These are phyloP conservation scores for Calonectria pseudoturangicola DNA, from an alignment of 2,329 filamentous ascomycete species.

Conservation along the genomic window DNA sequence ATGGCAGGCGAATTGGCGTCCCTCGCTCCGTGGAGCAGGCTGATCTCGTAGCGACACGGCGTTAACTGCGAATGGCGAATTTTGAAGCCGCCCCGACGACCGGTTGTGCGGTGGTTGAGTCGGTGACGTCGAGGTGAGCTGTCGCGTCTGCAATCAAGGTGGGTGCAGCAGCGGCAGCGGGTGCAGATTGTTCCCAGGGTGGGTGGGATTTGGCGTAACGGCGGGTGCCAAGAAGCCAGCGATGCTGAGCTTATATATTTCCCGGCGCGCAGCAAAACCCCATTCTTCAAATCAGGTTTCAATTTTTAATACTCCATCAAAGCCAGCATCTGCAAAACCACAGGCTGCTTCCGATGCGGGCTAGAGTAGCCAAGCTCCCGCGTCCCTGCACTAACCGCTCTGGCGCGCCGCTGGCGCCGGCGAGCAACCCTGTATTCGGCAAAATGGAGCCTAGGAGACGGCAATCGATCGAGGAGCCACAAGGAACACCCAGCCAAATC, in stretches of 20 bases:
- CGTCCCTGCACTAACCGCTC: constrained; percentile 9
- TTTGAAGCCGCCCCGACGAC: constrained; percentile 12
- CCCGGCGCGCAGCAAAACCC: neutral
- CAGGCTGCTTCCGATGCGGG: neutral
- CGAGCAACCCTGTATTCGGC: constrained; percentile 31
- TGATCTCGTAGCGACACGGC: neutral
- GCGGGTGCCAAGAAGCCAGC: neutral
- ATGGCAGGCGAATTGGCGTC: neutral
- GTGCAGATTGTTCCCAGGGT: constrained; percentile 11
- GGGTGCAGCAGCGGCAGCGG: neutral
- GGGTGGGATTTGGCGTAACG: constrained; percentile 5
- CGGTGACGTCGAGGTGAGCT: constrained; percentile 4
- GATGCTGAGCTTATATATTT: neutral
- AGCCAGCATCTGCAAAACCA: neutral
- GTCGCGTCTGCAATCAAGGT: constrained; percentile 13
- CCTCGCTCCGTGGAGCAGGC: neutral
- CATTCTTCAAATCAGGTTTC: neutral
- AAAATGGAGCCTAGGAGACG: neutral
- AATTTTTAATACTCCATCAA: neutral
- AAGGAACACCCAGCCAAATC: constrained; percentile 10
- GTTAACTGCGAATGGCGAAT: neutral
- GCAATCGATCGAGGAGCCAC: constrained; percentile 13
- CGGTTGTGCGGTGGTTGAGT: neutral
- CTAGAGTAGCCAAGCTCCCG: constrained; percentile 7
- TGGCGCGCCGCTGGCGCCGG: constrained; percentile 24